Conservation (phyloP, 176 grass and related monocot species). For the Lolium perenne region DNA sequence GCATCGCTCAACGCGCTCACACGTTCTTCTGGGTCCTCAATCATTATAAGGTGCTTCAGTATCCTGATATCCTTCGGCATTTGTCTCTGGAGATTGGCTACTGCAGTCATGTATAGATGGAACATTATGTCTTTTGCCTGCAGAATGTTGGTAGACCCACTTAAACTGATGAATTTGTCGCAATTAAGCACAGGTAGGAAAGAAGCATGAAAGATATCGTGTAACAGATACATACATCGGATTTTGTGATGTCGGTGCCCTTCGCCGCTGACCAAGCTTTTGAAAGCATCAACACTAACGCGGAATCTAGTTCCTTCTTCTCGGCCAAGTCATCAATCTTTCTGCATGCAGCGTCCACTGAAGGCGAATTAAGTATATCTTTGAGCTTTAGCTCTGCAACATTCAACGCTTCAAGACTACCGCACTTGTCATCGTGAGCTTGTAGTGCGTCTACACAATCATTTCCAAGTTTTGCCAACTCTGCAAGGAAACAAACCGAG, state of each 20-base stretch:
- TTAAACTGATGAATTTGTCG: not conserved
- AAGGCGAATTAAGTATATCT: conserved; percentile 82
- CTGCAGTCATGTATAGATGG: conserved; percentile 79
- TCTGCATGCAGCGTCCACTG: conserved; percentile 66
- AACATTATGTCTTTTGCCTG: conserved; percentile 86
- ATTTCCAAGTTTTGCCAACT: conserved; percentile 81
- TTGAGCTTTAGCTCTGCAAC: conserved; percentile 78
- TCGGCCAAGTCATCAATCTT: conserved; percentile 90
- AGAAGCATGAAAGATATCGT: not conserved
- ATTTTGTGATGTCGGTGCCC: conserved; percentile 79
- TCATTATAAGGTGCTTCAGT: conserved; percentile 74
- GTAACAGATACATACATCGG: conserved; percentile 58
- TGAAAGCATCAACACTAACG: conserved; percentile 70
- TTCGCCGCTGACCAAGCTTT: conserved; percentile 94
- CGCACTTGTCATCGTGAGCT: conserved; percentile 73
- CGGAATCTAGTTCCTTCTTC: conserved; percentile 87
- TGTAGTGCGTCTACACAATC: conserved; percentile 75
- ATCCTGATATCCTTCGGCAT: conserved; percentile 78
- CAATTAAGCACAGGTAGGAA: not conserved
- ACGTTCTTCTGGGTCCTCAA: conserved; percentile 72
- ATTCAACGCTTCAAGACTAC: conserved; percentile 68
- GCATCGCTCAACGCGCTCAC: conserved; percentile 67
- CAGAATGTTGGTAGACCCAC: conserved; percentile 11
- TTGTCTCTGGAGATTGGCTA: conserved; percentile 78
- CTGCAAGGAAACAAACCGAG: conserved; percentile 48